A percentile compares a stretch with the other conserved stretches of the same genome.
Evolutionary conservation across 2,329 filamentous ascomycete species (phyloP).

Genomic region (Colletotrichum nymphaeae): DNA sequence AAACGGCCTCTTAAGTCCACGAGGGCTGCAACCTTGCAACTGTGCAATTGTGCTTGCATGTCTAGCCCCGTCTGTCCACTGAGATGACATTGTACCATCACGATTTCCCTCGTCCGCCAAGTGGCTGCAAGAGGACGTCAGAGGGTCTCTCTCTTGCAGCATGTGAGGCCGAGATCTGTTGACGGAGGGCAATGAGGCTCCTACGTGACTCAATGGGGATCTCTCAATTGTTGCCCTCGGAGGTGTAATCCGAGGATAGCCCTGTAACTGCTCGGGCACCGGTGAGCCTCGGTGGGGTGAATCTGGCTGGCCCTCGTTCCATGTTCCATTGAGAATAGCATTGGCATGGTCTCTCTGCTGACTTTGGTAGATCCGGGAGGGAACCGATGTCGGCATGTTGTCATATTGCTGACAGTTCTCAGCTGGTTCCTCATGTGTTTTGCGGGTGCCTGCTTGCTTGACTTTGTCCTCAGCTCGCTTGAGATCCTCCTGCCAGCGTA

Average conservation of each 20-base stretch:
- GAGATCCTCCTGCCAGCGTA: conserved; percentile 82
- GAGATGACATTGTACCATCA: conserved; percentile 35
- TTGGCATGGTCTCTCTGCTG: conserved; percentile 61
- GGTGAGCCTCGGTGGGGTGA: conserved; percentile 55
- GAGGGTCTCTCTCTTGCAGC: neutral
- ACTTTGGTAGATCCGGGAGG: neutral
- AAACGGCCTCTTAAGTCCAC: conserved; percentile 50
- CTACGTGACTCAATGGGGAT: conserved; percentile 42
- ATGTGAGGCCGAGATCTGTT: conserved; percentile 17
- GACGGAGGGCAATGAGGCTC: conserved; percentile 24
- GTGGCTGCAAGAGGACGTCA: neutral
- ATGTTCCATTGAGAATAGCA: conserved; percentile 67
- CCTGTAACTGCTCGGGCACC: conserved; percentile 24
- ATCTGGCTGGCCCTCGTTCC: conserved; percentile 73
- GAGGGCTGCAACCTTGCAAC: conserved; percentile 37
- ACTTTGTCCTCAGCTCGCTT: conserved; percentile 65
- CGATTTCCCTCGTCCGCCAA: conserved; percentile 29
- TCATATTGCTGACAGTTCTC: conserved; percentile 44
- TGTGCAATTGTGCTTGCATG: conserved; percentile 27
- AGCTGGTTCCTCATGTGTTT: conserved; percentile 40
- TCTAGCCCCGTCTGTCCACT: conserved; percentile 22
- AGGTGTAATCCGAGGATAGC: conserved; percentile 14
- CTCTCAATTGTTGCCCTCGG: conserved; percentile 39
- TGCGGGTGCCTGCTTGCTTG: conserved; percentile 38
- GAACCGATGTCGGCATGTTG: conserved; percentile 38